Base-by-base conservation (phyloP, 257 asterid genomes). In the Ilex asprella region DNA sequence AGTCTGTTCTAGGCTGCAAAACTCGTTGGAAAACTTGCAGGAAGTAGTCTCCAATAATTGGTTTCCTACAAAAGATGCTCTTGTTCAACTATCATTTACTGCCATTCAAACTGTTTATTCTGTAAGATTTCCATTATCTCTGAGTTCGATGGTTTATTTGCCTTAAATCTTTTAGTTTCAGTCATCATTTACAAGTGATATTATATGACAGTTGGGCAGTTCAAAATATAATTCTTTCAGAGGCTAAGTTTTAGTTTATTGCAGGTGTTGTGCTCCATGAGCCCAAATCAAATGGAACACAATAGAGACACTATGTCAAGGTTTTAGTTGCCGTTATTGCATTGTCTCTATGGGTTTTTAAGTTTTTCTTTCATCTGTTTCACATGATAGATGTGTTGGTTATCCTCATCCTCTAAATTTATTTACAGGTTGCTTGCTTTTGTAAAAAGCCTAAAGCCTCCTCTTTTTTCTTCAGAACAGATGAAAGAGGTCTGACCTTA, bases 231-330 rank as follows among this genome's bases (percentile, higher is more conserved):
- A 4, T 7, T 30, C 39, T 52, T 60, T 58, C 30, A 4, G 39
- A n/a, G 61, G 67, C 61, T 68, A 72, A 64, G 47, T 39, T 44
- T 39, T 76, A 72, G 58, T 70, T 74, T 43, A 69, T 70, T 75
- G 75, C 81, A 93, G 99, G 94, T 76, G 71, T 85, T 82, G 55
- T 68, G 71, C 74, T 82, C 94, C 64, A 80, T 85, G 97, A 69
- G 72, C 68, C 66, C 11, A 56, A 58, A 56, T 32, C 75, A 73
- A 59, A 85, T 78, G 79, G 86, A 83, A 66, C 81, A 72, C 66
- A 79, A 79, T 65, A 69, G 67, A 73, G 81, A 69, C 58, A 49
- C 62, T 35, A 66, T 89, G 65, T 71, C 58, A 49, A 89, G 97
- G 99, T 93, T 64, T 70, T 32, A 56, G 15, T 60, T 51, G 55